Evolutionary conservation across 176 grass and related monocot species (phyloP), one percentile per base, ranked within the genome.

Genomic region (Areca catechu): DNA sequence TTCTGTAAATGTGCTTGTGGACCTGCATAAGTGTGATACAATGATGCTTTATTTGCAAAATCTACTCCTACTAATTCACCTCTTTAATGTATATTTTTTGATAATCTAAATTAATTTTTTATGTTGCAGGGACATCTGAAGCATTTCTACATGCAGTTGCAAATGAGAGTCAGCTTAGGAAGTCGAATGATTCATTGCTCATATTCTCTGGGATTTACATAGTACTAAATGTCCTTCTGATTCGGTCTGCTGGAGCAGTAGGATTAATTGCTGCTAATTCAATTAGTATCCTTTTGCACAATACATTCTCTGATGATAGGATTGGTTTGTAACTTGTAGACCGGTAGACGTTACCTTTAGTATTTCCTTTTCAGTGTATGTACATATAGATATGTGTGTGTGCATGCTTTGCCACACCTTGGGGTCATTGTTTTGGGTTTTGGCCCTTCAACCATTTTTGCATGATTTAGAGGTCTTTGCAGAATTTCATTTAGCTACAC

Each of bases 71-170:
- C 9, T 43, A 43, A 43, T 12, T 43, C 34, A 14, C 9, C 9
- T 43, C 10, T 43, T 43, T 43, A 12, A 43, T 37, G 30, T 10
- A 14, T 43, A 3, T 12, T 12, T 43, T 12, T 7, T 43, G 34
- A 43, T 43, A 43, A 43, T 43, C 34, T 43, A 12, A 12, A 43
- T 43, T 43, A 9, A 43, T 43, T 43, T 28, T 43, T 12, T 10
- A 43, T 43, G 34, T 12, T 14, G 34, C 10, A 98, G 93, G 93
- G 51, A 97, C 93, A 16, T 88, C 84, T 23, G 93, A 97, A 79
- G 81, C 93, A 60, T 97, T 97, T 77, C 63, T 97, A 59, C 93
- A 97, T 82, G 79, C 86, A 62, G 87, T 97, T 66, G 87, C 83
- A 63, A 82, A 92, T 77, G 87, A 98, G 75, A 73, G 59, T 55